Percentiles rank a stretch among this genome's conserved stretches.
These are phyloP conservation scores for Acacia concinna DNA, from an alignment of 331 rosid genomes.

Conservation along the genomic window DNA sequence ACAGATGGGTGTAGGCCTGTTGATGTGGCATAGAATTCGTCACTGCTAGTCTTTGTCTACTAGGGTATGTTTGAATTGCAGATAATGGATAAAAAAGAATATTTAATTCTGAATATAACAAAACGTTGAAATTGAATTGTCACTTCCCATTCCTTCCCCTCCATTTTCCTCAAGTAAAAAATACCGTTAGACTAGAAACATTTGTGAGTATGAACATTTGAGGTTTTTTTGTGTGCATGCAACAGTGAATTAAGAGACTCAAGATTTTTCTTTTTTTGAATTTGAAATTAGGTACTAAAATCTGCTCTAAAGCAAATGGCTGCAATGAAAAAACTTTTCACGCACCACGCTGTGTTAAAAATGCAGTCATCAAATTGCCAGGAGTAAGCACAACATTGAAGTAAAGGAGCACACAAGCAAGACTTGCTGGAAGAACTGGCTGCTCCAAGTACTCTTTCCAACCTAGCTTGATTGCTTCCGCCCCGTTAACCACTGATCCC, in stretches of 20 bases:
- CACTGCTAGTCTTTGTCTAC: not conserved
- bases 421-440: conserved; percentile 95
- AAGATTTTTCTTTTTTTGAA: not conserved
- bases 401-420: conserved; percentile 82
- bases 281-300: conserved; percentile 14
- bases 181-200: not conserved
- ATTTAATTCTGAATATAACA: not conserved
- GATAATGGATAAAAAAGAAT: not conserved
- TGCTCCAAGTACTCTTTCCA: conserved; percentile 89
- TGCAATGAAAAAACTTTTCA: conserved; percentile 6
- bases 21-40: not conserved
- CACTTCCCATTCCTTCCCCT: not conserved
- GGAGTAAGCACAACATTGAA: conserved; percentile 91
- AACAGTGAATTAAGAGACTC: not conserved
- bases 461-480: conserved; percentile 80
- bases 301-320: not conserved
- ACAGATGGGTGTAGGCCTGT: conserved; percentile 85
- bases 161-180: not conserved
- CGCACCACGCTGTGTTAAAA: conserved; percentile 83
- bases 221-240: not conserved
- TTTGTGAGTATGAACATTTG: not conserved
- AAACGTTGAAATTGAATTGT: not conserved
- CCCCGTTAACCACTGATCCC: conserved; percentile 64
- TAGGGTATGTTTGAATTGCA: not conserved
- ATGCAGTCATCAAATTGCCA: conserved; percentile 97